phyloP scores from a whole-genome alignment of 495 filamentous ascomycete species.

The Xylona heveae region DNA sequence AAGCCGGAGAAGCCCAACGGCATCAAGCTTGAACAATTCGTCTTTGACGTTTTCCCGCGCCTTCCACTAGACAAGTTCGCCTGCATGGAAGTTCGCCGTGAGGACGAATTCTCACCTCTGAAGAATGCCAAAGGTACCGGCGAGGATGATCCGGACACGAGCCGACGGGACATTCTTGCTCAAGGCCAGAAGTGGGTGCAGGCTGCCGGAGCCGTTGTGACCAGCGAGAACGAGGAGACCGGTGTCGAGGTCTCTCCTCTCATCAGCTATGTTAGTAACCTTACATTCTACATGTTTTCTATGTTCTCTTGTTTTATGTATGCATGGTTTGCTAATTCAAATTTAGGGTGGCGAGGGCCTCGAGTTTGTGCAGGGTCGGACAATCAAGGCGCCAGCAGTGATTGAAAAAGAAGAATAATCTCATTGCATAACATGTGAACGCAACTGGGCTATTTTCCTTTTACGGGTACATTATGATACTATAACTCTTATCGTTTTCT shows the following conservation, averaged over 20 bases:
- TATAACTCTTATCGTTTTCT: too few species aligned
- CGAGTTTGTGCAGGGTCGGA: conserved; percentile 47
- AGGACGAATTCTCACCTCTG: conserved; percentile 95
- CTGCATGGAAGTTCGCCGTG: conserved; percentile 82
- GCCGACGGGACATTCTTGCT: conserved; percentile 65
- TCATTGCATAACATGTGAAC: too few species aligned
- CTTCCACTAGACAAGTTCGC: conserved; percentile 76
- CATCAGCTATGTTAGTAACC: conserved; percentile 87
- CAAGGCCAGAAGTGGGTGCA: conserved; percentile 76
- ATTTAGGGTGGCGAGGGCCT: conserved; percentile 75
- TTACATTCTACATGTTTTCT: conserved; percentile 4
- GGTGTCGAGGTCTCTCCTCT: conserved; percentile 86
- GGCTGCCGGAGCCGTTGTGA: conserved; percentile 53
- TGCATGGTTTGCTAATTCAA: not conserved
- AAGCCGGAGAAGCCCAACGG: conserved; percentile 92
- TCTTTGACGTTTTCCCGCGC: conserved; percentile 95
- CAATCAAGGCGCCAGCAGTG: conserved; percentile 54
- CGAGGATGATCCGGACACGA: conserved; percentile 88
- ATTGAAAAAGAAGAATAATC: conserved; percentile 45
- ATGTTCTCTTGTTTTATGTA: conserved; percentile 6
- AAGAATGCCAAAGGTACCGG: conserved; percentile 88
- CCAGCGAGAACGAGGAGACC: conserved; percentile 39
- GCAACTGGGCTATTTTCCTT: too few species aligned
- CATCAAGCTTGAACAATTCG: conserved; percentile 97
- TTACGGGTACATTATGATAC: too few species aligned